phyloP scores from a whole-genome alignment of 306 rosid genomes.

The Begonia peltatifolia region DNA sequence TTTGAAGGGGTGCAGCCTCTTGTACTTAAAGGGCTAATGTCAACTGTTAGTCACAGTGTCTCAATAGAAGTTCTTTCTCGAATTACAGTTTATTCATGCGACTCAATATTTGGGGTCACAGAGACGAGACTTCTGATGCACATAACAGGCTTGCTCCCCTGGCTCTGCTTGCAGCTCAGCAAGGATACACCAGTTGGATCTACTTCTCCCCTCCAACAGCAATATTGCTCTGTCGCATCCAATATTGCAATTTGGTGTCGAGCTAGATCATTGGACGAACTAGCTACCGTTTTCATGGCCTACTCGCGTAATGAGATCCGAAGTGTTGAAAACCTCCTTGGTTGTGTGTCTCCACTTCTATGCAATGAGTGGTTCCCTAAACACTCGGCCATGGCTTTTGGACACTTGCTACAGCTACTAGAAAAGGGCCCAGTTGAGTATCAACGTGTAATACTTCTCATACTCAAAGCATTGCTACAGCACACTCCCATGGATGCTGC shows the following conservation, averaged over 20 bases:
- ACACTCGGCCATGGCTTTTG: conserved; percentile 86
- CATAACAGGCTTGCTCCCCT: conserved; percentile 91
- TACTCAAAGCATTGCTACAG: conserved; percentile 95
- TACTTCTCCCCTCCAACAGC: conserved; percentile 80
- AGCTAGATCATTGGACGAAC: conserved; percentile 78
- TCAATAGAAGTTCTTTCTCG: conserved; percentile 88
- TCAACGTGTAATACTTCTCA: conserved; percentile 88
- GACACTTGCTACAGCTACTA: conserved; percentile 75
- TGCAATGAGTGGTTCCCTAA: conserved; percentile 94
- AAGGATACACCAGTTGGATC: conserved; percentile 66
- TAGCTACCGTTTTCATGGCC: conserved; percentile 67
- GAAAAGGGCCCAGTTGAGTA: conserved; percentile 94
- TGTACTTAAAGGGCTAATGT: conserved; percentile 93
- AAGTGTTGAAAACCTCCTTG: conserved; percentile 65
- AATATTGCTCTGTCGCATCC: conserved; percentile 78
- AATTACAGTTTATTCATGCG: conserved; percentile 89
- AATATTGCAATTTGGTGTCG: conserved; percentile 88
- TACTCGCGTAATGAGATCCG: conserved; percentile 86
- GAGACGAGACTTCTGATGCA: conserved; percentile 97
- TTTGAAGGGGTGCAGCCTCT: conserved; percentile 99
- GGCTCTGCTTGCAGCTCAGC: conserved; percentile 95
- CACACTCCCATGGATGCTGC: conserved; percentile 98
- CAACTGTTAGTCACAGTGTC: conserved; percentile 79
- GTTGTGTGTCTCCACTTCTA: conserved; percentile 81
- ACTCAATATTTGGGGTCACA: conserved; percentile 85